Percentiles rank a stretch among this genome's conserved stretches.
These are phyloP conservation scores for Dictyostelium brefeldianum DNA, from an alignment of 78 protist genomes.

Conservation along the genomic window DNA sequence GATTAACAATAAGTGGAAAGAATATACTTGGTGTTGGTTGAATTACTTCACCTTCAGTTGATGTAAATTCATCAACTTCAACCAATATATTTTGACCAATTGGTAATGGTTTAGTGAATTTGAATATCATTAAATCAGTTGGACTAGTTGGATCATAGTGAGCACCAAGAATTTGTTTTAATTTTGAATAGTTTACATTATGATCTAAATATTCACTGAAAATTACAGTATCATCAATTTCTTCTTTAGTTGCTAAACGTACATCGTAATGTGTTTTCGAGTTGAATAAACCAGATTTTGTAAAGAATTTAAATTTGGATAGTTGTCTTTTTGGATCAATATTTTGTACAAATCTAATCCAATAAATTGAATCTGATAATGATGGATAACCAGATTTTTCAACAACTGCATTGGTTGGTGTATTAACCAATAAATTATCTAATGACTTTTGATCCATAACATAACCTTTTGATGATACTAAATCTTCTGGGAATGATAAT, in stretches of 20 bases:
- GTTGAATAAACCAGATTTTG: constrained; percentile 26
- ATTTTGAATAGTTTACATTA: neutral
- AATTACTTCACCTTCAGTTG: constrained; percentile 7
- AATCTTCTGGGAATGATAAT: constrained; percentile 45
- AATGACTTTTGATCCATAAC: neutral
- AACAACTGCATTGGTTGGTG: neutral
- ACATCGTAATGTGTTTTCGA: neutral
- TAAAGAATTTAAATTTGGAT: neutral
- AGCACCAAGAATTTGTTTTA: neutral
- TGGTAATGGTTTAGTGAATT: neutral
- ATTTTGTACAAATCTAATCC: constrained; percentile 19
- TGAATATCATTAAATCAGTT: neutral
- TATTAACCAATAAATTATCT: neutral
- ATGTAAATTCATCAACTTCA: constrained; percentile 4
- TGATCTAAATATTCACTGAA: neutral
- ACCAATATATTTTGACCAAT: neutral
- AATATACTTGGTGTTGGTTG: neutral
- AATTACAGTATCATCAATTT: constrained; percentile 5
- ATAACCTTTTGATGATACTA: constrained; percentile 18
- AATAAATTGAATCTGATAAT: neutral
- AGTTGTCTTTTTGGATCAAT: constrained; percentile 31
- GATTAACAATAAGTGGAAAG: neutral
- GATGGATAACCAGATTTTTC: neutral
- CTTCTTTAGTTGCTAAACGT: constrained; percentile 67
- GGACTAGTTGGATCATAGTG: neutral